phyloP scores from a whole-genome alignment of 2,329 filamentous ascomycete species.

The Hypomyces rosellus region DNA sequence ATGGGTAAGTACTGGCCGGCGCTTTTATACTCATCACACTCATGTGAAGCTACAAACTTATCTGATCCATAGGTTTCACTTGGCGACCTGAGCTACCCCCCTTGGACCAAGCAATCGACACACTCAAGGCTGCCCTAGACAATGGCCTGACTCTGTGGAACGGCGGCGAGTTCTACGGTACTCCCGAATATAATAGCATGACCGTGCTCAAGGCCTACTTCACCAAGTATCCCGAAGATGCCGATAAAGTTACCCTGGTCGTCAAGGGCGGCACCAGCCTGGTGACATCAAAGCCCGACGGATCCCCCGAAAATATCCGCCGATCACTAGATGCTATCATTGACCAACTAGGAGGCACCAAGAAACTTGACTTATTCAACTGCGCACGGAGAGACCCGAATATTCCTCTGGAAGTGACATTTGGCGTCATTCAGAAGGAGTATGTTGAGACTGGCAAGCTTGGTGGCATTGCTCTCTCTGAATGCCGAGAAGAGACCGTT shows the following conservation, averaged over 20 bases:
- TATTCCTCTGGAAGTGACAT: conserved; percentile 37
- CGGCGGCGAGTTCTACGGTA: conserved; percentile 59
- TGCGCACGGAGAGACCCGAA: conserved; percentile 50
- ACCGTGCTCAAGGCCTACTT: conserved; percentile 58
- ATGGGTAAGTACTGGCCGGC: conserved; percentile 38
- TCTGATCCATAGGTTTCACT: conserved; percentile 33
- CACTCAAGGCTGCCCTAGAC: conserved; percentile 47
- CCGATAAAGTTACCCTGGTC: conserved; percentile 53
- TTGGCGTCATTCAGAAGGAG: conserved; percentile 38
- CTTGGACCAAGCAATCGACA: conserved; percentile 45
- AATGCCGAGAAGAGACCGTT: conserved; percentile 43
- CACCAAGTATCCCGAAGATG: conserved; percentile 56
- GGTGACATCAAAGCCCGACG: conserved; percentile 33
- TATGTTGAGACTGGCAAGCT: conserved; percentile 47
- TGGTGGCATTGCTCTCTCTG: conserved; percentile 46
- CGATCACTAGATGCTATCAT: conserved; percentile 54
- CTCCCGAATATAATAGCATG: conserved; percentile 50
- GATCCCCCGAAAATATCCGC: conserved; percentile 47
- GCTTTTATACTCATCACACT: neutral
- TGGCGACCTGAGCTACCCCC: conserved; percentile 35
- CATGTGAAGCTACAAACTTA: neutral
- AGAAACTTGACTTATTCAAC: conserved; percentile 56
- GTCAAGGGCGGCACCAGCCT: conserved; percentile 52
- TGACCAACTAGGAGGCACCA: conserved; percentile 43
- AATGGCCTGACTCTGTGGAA: conserved; percentile 51